Evolutionary conservation across 345 rosid genomes (phyloP).

Genomic region (Gossypium stocksii): DNA sequence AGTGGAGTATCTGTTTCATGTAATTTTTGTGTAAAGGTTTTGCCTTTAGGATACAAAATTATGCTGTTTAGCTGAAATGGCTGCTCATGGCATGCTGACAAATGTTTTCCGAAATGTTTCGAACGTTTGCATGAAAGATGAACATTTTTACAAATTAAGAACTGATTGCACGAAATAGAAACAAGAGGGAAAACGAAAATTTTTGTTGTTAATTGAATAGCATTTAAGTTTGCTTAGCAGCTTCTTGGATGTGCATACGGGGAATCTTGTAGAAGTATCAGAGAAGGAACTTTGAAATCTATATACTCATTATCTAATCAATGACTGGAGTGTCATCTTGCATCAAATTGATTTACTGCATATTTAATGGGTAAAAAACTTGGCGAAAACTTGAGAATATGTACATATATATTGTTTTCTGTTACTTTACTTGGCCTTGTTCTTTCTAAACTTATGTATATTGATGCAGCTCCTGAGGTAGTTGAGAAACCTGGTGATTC

Average conservation of each 20-base stretch:
- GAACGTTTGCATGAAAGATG: neutral
- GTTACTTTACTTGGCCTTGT: neutral
- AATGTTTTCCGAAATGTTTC: neutral
- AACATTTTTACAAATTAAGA: neutral
- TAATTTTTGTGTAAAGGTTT: neutral
- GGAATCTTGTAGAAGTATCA: neutral
- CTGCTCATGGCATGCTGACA: neutral
- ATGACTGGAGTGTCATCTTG: neutral
- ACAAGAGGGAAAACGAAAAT: neutral
- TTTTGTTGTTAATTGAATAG: neutral
- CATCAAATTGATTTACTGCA: neutral
- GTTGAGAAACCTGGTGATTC: slow-evolving; percentile 88
- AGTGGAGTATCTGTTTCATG: neutral
- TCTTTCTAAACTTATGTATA: slow-evolving; percentile 16
- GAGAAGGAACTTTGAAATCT: neutral
- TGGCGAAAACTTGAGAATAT: neutral
- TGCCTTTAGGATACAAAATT: neutral
- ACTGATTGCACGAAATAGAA: neutral
- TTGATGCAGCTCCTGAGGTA: slow-evolving; percentile 74
- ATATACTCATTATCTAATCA: neutral
- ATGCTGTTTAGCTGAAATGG: neutral
- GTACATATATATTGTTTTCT: neutral
- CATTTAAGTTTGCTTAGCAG: neutral
- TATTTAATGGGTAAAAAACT: neutral
- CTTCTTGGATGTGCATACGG: neutral